Percentiles rank a stretch among this genome's conserved stretches.
Evolutionary conservation across 225 moss, liverwort and hornwort species (phyloP).

Genomic region (Ulota crispa): DNA sequence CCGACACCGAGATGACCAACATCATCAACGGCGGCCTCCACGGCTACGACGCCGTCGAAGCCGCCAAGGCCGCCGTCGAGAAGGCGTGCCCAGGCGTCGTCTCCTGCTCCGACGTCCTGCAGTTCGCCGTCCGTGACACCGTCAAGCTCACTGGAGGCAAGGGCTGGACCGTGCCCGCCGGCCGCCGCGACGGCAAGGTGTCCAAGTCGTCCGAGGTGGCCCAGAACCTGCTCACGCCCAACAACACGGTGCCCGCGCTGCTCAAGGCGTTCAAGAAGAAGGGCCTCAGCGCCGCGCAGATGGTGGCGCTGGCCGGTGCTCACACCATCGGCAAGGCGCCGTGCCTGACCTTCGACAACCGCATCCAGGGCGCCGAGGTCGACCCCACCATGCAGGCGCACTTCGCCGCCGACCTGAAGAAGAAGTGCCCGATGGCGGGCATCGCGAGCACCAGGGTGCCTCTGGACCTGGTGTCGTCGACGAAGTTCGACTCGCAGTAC

Average conservation of each 20-base stretch:
- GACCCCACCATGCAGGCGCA: constrained; percentile 25
- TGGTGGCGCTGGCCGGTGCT: constrained; percentile 55
- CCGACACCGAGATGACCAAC: constrained; percentile 36
- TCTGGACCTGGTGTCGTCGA: constrained; percentile 23
- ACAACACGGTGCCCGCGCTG: constrained; percentile 38
- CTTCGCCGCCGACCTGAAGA: constrained; percentile 21
- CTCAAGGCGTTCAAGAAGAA: constrained; percentile 43
- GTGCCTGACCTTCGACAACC: constrained; percentile 13
- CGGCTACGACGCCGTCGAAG: constrained; percentile 44
- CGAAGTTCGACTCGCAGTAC: constrained; percentile 36
- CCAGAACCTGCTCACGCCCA: constrained; percentile 41
- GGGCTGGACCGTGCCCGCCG: constrained; percentile 54
- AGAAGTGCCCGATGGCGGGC: constrained; percentile 20
- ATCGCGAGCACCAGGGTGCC: neutral
- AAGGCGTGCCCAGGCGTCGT: constrained; percentile 56
- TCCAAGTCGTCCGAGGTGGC: constrained; percentile 54
- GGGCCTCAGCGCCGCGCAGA: constrained; percentile 56
- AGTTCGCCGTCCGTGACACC: constrained; percentile 45
- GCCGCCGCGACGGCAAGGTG: constrained; percentile 57
- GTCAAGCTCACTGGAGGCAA: constrained; percentile 47
- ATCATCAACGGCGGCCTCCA: constrained; percentile 34
- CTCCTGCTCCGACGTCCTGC: constrained; percentile 67
- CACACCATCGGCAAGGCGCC: constrained; percentile 33
- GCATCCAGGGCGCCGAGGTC: constrained; percentile 14
- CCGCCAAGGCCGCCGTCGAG: constrained; percentile 67